phyloP scores from a whole-genome alignment of 2,329 filamentous ascomycete species.

The Magnaporthiopsis poae region DNA sequence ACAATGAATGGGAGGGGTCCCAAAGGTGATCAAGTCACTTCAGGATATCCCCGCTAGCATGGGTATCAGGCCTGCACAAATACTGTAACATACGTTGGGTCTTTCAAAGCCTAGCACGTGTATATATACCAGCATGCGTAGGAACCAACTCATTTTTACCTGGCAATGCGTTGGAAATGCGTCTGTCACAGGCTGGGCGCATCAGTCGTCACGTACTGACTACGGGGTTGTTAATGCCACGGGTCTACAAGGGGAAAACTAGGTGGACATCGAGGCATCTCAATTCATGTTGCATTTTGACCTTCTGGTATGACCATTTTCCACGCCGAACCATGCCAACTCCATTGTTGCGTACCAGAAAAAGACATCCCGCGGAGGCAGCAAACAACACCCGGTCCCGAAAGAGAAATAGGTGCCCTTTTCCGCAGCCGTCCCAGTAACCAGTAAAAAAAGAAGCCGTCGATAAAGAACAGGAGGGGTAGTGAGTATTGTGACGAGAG shows the following conservation, averaged over 20 bases:
- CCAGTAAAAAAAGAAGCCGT: slow-evolving; percentile 4
- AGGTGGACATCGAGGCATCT: slow-evolving; percentile 6
- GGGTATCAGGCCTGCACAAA: not conserved
- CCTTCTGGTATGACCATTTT: slow-evolving; percentile 9
- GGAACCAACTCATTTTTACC: not conserved
- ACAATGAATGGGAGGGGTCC: too few relatives aligned
- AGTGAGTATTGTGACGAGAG: not conserved
- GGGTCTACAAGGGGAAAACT: not conserved
- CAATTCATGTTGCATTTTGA: slow-evolving; percentile 10
- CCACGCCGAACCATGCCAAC: slow-evolving; percentile 11
- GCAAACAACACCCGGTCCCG: not conserved
- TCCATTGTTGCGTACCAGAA: slow-evolving; percentile 5
- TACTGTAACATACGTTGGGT: not conserved
- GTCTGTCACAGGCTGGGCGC: not conserved
- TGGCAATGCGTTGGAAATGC: not conserved
- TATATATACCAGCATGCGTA: too few relatives aligned
- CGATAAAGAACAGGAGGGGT: not conserved
- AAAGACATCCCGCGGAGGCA: slow-evolving; percentile 4
- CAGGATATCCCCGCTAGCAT: too few relatives aligned
- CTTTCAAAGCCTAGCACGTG: not conserved
- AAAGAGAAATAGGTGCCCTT: slow-evolving; percentile 2
- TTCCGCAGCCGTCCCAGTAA: slow-evolving; percentile 4
- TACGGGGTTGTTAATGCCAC: not conserved
- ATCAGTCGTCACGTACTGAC: not conserved
- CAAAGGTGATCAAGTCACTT: not conserved